Evolutionary conservation across 768 basidiomycete species (phyloP).

Genomic region (Termitomyces sp.): DNA sequence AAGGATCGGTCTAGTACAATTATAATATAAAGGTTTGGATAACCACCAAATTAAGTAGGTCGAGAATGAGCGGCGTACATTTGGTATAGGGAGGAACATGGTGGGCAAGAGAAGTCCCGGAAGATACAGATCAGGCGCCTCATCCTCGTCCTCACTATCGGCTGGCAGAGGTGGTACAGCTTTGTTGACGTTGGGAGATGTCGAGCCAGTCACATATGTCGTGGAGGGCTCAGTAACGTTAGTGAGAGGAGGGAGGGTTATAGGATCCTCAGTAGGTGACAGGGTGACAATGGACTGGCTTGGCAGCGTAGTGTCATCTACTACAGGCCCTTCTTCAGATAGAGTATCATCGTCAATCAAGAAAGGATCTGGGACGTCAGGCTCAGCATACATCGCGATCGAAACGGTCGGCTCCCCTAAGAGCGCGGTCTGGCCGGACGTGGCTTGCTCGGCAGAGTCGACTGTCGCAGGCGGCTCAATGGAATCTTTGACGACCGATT

Average conservation of each 20-base stretch:
- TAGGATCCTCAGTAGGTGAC: constrained; percentile 37
- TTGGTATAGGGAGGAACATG: constrained; percentile 86
- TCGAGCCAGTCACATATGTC: constrained; percentile 18
- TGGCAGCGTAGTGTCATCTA: constrained; percentile 15
- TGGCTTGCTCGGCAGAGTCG: background rate
- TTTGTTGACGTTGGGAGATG: constrained; percentile 44
- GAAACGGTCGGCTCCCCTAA: constrained; percentile 17
- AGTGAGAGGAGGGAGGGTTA: constrained; percentile 28
- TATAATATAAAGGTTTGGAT: constrained; percentile 40
- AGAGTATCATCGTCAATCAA: constrained; percentile 52
- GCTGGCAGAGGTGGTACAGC: constrained; percentile 43
- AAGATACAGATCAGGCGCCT: constrained; percentile 54
- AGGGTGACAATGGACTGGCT: constrained; percentile 19
- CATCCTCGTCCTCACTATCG: constrained; percentile 43
- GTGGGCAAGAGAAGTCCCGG: constrained; percentile 66
- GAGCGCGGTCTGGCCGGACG: background rate
- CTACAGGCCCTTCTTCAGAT: constrained; percentile 30
- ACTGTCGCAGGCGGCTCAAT: background rate
- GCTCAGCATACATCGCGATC: constrained; percentile 31
- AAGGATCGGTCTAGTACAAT: constrained; percentile 70
- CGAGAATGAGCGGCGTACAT: constrained; percentile 61
- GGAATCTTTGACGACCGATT: constrained; percentile 1
- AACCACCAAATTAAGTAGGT: constrained; percentile 58
- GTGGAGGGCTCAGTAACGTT: constrained; percentile 15
- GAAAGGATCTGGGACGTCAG: constrained; percentile 55